Conservation (phyloP, 306 rosid species). For the Pyrus communis region DNA sequence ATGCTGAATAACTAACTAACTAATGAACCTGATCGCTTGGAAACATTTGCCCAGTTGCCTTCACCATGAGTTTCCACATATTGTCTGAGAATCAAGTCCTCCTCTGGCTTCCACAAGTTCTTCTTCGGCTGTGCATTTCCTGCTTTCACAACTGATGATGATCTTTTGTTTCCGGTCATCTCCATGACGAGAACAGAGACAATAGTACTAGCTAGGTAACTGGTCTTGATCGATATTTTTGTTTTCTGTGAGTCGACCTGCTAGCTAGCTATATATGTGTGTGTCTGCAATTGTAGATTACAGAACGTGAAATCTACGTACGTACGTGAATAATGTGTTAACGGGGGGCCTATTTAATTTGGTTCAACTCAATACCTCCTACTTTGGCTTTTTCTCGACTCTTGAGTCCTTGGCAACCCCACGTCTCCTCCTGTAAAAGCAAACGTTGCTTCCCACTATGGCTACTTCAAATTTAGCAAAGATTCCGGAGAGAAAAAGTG, state of each 20-base stretch:
- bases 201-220: neutral
- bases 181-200: neutral
- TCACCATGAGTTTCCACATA: constrained; percentile 66
- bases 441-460: neutral
- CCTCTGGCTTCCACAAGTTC: constrained; percentile 64
- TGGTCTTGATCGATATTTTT: neutral
- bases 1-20: neutral
- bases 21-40: constrained; percentile 40
- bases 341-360: neutral
- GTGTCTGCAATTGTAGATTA: neutral
- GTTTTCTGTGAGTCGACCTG: neutral
- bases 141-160: neutral
- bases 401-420: neutral
- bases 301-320: neutral
- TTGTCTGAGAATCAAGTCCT: constrained; percentile 46
- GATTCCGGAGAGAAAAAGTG: neutral
- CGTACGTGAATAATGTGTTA: neutral
- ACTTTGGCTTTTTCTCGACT: neutral
- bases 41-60: constrained; percentile 62
- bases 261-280: neutral
- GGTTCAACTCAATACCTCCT: neutral
- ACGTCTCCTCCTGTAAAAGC: neutral
- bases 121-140: constrained; percentile 20
- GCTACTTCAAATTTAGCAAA: neutral
- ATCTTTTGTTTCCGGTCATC: neutral